These are phyloP conservation scores for Phylloporus sp. DNA, from an alignment of 1,284 basidiomycete genomes.

Conservation along the genomic window DNA sequence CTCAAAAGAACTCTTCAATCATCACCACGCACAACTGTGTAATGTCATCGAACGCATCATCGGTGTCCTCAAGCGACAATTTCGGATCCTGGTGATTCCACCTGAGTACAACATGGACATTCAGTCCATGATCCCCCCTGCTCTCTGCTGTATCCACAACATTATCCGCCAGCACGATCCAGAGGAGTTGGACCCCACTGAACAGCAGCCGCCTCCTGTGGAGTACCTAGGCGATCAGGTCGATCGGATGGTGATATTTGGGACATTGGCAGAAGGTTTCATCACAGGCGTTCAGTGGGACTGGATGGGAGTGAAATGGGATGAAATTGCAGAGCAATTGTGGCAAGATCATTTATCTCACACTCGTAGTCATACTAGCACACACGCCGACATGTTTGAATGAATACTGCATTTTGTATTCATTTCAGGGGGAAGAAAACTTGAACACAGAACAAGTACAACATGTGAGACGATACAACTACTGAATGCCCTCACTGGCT, in stretches of 20 bases:
- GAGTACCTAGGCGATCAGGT: not conserved
- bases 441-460: no score
- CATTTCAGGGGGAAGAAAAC: no score
- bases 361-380: no score
- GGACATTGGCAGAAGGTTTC: not conserved
- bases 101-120: not conserved
- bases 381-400: no score
- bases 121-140: not conserved
- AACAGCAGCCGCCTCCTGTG: not conserved
- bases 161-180: not conserved
- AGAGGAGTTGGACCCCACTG: not conserved
- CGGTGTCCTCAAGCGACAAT: not conserved
- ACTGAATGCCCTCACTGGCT: no score
- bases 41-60: not conserved
- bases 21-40: not conserved
- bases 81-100: not conserved
- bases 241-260: not conserved
- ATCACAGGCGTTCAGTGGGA: not conserved
- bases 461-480: no score
- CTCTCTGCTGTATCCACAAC: not conserved
- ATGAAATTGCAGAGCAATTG: not conserved
- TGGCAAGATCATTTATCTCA: not conserved
- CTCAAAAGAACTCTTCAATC: not conserved
- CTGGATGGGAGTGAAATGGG: not conserved
- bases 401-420: no score